Evolutionary conservation across 108 stramenopile genomes (phyloP).

Genomic region (Fragilaria radians): DNA sequence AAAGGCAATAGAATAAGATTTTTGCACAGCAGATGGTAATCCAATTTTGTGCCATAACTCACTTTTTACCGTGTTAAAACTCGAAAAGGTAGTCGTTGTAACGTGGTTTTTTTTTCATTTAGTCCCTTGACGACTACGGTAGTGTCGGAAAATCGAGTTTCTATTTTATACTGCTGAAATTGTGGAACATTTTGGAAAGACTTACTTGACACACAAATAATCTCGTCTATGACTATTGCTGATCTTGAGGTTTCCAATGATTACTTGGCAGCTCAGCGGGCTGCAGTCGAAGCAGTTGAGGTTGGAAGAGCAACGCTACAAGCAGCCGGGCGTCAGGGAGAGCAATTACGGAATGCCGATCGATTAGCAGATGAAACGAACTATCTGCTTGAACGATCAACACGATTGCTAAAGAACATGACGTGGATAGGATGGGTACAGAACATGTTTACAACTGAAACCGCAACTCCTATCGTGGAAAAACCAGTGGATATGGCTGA

Average conservation of each 20-base stretch:
- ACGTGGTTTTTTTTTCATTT: no score
- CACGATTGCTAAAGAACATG: conserved; percentile 44
- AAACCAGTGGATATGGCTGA: background rate
- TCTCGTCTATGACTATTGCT: no score
- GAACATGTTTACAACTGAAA: conserved; percentile 42
- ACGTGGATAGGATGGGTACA: conserved; percentile 58
- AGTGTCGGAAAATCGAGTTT: no score
- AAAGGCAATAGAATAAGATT: no score
- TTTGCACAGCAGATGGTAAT: no score
- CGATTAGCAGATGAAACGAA: conserved; percentile 33
- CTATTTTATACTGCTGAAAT: no score
- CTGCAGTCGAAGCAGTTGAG: conserved; percentile 38
- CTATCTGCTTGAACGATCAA: conserved; percentile 42
- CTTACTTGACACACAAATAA: no score
- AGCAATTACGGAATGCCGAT: conserved; percentile 36
- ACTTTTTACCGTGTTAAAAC: no score
- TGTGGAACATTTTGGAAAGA: no score
- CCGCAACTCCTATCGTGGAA: conserved; percentile 20
- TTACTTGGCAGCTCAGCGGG: conserved; percentile 34
- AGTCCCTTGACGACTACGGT: no score
- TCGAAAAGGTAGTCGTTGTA: no score
- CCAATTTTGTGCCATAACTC: no score
- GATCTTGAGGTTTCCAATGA: conserved; percentile 21
- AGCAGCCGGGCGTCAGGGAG: conserved; percentile 33
- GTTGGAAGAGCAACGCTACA: conserved; percentile 45